Base-by-base conservation (phyloP, 2,329 filamentous ascomycete species). In the Zopfia rhizophila region DNA sequence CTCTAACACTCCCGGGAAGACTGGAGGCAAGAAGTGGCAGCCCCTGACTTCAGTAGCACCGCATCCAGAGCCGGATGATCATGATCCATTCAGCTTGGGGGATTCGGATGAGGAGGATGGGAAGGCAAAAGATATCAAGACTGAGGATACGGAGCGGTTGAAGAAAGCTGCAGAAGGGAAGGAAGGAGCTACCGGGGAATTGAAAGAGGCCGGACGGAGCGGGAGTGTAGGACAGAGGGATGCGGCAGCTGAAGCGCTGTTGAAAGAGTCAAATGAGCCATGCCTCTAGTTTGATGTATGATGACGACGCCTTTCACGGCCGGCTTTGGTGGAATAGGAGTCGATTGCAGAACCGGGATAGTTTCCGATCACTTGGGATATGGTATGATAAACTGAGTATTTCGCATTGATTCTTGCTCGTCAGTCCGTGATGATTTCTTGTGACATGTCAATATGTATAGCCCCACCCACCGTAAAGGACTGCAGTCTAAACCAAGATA, bases 31-130 rank as follows among this genome's bases (percentile, higher is more conserved):
- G 82, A 99, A 99, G 77, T 99, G 94, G 94, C 93, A 99, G 72
- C 93, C 94, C 7, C 77, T 99, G 60, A 91, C 92, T 10, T 82
- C 87, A 0, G 85, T 97, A 11, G 90, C 95, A 55, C 91, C 92
- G 1, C 87, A 84, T 53, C 92, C 93, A 11, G 88, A 96, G 51
- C 81, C 83, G 13, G 91, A 75, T 16, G 78, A 97, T 59, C 93
- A 96, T 61, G 94, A 99, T 66, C 94, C 94, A 0, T 99, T 99
- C 75, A 97, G 91, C 64, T 81, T 99, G 11, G 94, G 94, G 4
- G 93, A 97, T 61, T 96, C 91, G 64, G 93, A 97, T 58, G 94
- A 99, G 72, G 88, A 88, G 59, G 90, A 92, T 40, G 73, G 78
- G 12, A 94, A 91, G 74, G 80, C 82, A 35, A 86, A 86, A 68